These are phyloP conservation scores for Plectosphaerella sp. DNA, from an alignment of 2,329 filamentous ascomycete genomes.

Conservation along the genomic window DNA sequence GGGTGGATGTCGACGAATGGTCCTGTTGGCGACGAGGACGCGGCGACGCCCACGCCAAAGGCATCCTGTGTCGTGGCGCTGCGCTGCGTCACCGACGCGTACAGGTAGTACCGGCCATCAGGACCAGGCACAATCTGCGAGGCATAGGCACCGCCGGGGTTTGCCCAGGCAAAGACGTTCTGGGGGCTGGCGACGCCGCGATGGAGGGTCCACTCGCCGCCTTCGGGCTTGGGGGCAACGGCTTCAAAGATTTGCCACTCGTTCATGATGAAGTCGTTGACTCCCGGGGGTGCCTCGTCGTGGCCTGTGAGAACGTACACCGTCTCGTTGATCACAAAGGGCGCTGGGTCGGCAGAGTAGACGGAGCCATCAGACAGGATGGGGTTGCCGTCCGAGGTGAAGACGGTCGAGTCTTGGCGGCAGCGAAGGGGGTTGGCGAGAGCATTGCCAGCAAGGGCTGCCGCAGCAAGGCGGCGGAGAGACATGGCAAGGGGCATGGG, in stretches of 20 bases:
- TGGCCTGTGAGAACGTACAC: conserved; percentile 30
- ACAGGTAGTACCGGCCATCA: conserved; percentile 30
- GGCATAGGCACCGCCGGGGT: conserved; percentile 26
- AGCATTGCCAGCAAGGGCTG: background rate
- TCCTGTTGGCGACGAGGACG: conserved; percentile 25
- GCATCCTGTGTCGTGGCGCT: conserved; percentile 20
- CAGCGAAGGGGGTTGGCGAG: background rate
- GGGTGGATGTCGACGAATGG: conserved; percentile 30
- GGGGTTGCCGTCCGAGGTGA: conserved; percentile 27
- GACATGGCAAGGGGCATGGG: background rate
- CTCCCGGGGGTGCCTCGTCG: conserved; percentile 21
- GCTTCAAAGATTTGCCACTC: conserved; percentile 30
- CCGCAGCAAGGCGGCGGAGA: background rate
- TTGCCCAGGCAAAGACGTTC: conserved; percentile 27
- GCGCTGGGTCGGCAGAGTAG: conserved; percentile 33
- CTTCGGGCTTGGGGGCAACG: conserved; percentile 20
- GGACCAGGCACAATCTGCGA: conserved; percentile 27
- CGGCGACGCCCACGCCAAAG: conserved; percentile 33
- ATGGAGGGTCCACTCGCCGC: conserved; percentile 27
- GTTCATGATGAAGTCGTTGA: conserved; percentile 29
- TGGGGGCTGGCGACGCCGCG: conserved; percentile 23
- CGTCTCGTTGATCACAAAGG: conserved; percentile 28
- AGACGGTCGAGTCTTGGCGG: conserved; percentile 13
- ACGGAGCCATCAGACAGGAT: conserved; percentile 29
- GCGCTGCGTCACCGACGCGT: conserved; percentile 26